Conservation (phyloP, 2,329 filamentous ascomycete species). For the Neurospora crassa region DNA sequence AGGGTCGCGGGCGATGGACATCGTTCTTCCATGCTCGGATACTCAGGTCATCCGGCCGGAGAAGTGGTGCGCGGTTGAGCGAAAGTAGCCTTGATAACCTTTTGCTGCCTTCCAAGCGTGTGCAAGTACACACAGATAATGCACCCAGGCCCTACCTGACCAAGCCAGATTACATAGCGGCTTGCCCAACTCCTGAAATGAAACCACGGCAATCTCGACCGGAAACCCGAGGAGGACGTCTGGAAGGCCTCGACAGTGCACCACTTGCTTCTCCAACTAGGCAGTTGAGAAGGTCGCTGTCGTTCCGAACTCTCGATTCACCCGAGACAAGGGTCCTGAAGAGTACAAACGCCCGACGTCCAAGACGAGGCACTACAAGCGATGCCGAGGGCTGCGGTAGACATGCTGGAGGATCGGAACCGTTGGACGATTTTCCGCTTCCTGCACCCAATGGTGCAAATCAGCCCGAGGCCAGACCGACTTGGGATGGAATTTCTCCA, state of each 20-base stretch:
- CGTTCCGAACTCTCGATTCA: conserved; percentile 46
- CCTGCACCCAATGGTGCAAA: conserved; percentile 16
- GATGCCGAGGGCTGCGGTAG: conserved; percentile 32
- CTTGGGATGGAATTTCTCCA: conserved; percentile 19
- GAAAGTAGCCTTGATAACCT: conserved; percentile 26
- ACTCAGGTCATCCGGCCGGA: conserved; percentile 20
- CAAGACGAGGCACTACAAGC: conserved; percentile 35
- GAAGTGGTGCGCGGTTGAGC: conserved; percentile 17
- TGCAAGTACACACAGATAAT: conserved; percentile 18
- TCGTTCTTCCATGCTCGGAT: conserved; percentile 46
- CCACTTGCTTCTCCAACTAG: conserved; percentile 20
- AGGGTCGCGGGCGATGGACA: conserved; percentile 31
- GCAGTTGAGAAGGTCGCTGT: conserved; percentile 42
- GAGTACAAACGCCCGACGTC: conserved; percentile 45
- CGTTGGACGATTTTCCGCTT: neutral
- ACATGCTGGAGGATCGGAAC: conserved; percentile 15
- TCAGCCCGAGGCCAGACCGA: conserved; percentile 17
- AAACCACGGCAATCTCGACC: conserved; percentile 3
- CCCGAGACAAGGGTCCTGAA: conserved; percentile 47
- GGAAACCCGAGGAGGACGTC: conserved; percentile 15
- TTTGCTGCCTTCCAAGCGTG: conserved; percentile 23
- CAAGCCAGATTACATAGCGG: conserved; percentile 18
- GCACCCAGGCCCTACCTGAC: conserved; percentile 27
- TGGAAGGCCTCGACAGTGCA: neutral
- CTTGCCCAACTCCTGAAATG: conserved; percentile 5